phyloP scores from a whole-genome alignment of 768 basidiomycete genomes.

The Cystofilobasidium macerans region DNA sequence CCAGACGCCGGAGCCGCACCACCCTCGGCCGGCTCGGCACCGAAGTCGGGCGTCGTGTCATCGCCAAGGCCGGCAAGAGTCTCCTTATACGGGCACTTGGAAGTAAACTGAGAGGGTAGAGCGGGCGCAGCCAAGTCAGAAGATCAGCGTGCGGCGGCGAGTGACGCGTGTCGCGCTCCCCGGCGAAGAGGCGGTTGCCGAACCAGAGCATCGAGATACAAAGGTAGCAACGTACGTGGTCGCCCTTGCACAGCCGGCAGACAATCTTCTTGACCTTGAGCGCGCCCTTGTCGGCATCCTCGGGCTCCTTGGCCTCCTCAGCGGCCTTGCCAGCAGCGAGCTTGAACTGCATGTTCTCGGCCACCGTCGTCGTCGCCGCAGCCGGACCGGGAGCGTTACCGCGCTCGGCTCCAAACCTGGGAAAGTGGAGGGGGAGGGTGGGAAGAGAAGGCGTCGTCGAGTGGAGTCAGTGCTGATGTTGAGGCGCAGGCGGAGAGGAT shows the following conservation, averaged over 20 bases:
- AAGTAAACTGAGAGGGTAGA: conserved; percentile 53
- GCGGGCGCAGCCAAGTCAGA: neutral
- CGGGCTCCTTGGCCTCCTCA: conserved; percentile 42
- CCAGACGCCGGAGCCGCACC: conserved; percentile 41
- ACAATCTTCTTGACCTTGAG: conserved; percentile 59
- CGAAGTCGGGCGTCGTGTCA: conserved; percentile 14
- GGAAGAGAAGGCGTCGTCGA: neutral
- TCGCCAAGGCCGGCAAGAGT: conserved; percentile 62
- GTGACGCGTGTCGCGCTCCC: too few relatives aligned
- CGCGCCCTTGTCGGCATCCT: conserved; percentile 55
- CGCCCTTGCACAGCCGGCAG: conserved; percentile 90
- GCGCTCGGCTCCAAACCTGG: conserved; percentile 76
- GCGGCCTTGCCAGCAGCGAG: conserved; percentile 47
- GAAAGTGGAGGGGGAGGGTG: neutral
- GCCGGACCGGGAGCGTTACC: conserved; percentile 81
- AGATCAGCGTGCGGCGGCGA: too few relatives aligned
- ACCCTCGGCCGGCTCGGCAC: conserved; percentile 9
- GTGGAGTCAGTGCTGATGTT: neutral
- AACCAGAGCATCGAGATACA: too few relatives aligned
- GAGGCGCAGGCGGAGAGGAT: neutral
- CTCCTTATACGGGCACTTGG: conserved; percentile 97
- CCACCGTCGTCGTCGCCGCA: conserved; percentile 85
- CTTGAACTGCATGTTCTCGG: conserved; percentile 57
- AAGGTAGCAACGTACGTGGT: conserved; percentile 49
- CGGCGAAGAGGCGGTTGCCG: too few relatives aligned